A percentile compares a stretch with the other conserved stretches of the same genome.
Conservation (phyloP, 2,329 filamentous ascomycete genomes). For the Lachnellula suecica region DNA sequence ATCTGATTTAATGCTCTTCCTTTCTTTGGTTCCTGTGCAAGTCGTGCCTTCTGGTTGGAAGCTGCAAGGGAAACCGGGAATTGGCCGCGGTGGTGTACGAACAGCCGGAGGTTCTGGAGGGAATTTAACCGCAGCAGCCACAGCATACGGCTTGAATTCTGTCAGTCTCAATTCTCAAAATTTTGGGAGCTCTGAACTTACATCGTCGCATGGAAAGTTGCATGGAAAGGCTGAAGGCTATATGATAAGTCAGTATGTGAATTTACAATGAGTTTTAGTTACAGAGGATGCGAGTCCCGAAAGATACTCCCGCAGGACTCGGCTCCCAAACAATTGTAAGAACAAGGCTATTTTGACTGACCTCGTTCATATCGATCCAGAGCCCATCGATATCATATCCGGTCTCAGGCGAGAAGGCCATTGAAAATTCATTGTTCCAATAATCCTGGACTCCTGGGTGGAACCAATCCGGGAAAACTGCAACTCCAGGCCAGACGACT, state of each 20-base stretch:
- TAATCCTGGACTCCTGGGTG: conserved; percentile 60
- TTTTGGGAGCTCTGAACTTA: not conserved
- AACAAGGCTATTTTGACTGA: too few relatives aligned
- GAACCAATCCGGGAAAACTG: conserved; percentile 78
- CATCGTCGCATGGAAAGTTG: conserved; percentile 52
- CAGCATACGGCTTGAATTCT: conserved; percentile 25
- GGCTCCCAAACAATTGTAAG: too few relatives aligned
- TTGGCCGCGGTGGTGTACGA: conserved; percentile 58
- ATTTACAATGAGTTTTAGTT: too few relatives aligned
- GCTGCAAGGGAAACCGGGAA: conserved; percentile 67
- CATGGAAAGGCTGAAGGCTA: conserved; percentile 49
- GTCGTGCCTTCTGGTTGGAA: conserved; percentile 59
- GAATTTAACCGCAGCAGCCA: conserved; percentile 43
- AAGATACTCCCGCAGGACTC: too few relatives aligned
- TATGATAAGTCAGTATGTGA: too few relatives aligned
- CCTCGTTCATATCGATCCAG: conserved; percentile 74
- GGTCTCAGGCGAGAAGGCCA: conserved; percentile 61
- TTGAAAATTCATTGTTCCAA: conserved; percentile 67
- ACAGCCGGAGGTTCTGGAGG: conserved; percentile 65
- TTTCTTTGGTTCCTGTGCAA: conserved; percentile 32
- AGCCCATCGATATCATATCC: conserved; percentile 76
- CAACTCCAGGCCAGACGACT: conserved; percentile 75
- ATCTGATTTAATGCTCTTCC: conserved; percentile 23
- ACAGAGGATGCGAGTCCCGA: too few relatives aligned
- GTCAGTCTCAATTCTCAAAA: not conserved